A percentile compares a stretch with the other conserved stretches of the same genome.
Evolutionary conservation across 148 eudicot genomes (phyloP).

Genomic region (Nepenthes mirabilis): DNA sequence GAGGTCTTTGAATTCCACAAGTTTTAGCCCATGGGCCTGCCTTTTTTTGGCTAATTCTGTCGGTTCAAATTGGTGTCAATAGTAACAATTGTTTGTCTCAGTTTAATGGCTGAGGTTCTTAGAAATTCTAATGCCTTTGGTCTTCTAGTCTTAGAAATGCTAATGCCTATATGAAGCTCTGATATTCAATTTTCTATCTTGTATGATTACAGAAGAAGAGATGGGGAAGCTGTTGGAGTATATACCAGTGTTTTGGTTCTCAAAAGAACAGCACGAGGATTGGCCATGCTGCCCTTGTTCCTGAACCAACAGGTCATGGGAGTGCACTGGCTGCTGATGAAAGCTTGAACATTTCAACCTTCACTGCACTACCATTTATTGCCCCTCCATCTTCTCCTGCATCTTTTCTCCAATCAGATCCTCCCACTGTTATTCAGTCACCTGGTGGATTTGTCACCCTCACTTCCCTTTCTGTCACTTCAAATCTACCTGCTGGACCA

Average conservation of each 20-base stretch:
- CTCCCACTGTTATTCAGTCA: neutral
- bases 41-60: too few species aligned
- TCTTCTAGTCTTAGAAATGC: too few species aligned
- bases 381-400: neutral
- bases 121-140: too few species aligned
- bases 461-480: neutral
- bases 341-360: neutral
- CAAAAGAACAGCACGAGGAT: neutral
- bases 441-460: neutral
- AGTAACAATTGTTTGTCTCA: too few species aligned
- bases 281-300: neutral
- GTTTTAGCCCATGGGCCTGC: too few species aligned
- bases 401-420: neutral
- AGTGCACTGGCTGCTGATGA: neutral
- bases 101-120: too few species aligned
- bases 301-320: neutral
- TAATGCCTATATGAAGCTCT: too few species aligned
- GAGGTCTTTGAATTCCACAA: too few species aligned
- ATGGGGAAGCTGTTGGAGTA: neutral
- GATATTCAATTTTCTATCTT: too few species aligned
- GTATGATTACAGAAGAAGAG: constrained; percentile 6
- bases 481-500: neutral
- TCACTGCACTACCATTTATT: neutral
- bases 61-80: too few species aligned
- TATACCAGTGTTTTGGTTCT: neutral